Percentiles rank a stretch among this genome's conserved stretches.
phyloP scores from a whole-genome alignment of 768 basidiomycete species.

The Boletales sp. region DNA sequence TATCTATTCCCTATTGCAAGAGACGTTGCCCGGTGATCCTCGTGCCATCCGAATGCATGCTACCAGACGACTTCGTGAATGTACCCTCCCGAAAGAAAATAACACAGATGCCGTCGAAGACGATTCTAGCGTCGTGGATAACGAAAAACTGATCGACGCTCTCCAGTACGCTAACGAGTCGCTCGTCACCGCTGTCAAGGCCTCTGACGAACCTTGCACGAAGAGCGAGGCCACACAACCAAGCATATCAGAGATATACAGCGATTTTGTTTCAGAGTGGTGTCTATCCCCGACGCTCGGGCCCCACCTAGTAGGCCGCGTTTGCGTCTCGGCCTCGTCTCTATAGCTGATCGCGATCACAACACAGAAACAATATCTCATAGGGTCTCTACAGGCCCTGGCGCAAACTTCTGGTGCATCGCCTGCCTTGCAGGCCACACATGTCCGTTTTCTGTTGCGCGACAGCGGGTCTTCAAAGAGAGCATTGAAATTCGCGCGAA shows the following conservation, averaged over 20 bases:
- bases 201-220: slow-evolving; percentile 13
- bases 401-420: slow-evolving; percentile 20
- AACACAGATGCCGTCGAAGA: slow-evolving; percentile 5
- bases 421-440: slow-evolving; percentile 33
- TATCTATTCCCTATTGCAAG: slow-evolving; percentile 39
- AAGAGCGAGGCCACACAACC: slow-evolving; percentile 16
- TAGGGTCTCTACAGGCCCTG: slow-evolving; percentile 39
- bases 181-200: slow-evolving; percentile 26
- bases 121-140: slow-evolving; percentile 7
- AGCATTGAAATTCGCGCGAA: slow-evolving; percentile 38
- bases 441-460: slow-evolving; percentile 33
- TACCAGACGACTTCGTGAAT: slow-evolving; percentile 32
- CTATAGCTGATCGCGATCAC: slow-evolving; percentile 1
- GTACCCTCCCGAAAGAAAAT: slow-evolving; percentile 24
- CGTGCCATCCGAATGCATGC: slow-evolving; percentile 38
- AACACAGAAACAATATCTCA: slow-evolving; percentile 53
- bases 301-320: slow-evolving; percentile 27
- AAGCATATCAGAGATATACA: slow-evolving; percentile 36
- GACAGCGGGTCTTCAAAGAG: slow-evolving; percentile 27
- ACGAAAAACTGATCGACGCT: slow-evolving; percentile 25
- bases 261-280: slow-evolving; percentile 47
- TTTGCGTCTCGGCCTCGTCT: neutral
- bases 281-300: slow-evolving; percentile 33
- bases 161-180: slow-evolving; percentile 31
- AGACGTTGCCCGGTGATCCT: slow-evolving; percentile 35